Base-by-base conservation (phyloP, 257 asterid species). In the Handroanthus guayacan region DNA sequence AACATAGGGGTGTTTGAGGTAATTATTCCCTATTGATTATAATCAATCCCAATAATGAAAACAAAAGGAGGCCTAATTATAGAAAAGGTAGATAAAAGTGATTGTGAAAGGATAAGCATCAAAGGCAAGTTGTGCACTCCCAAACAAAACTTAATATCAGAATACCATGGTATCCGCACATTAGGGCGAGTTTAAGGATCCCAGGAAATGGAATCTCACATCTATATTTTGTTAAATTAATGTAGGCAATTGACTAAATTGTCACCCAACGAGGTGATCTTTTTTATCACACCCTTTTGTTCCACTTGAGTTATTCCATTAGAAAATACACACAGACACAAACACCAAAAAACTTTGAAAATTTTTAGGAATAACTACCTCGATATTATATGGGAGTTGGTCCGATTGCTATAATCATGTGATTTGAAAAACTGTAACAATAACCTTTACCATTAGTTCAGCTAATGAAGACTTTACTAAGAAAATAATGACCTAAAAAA, bases 101-200 rank as follows among this genome's bases (percentile, higher is more conserved):
- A 68, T 36, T 69, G 37, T 62, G 39, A 45, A 48, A 16, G 67
- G 82, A 73, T 69, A 70, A 85, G 78, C 50, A 75, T 62, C 39
- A 61, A 39, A 51, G 71, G 20, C 82, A 79, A 74, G 67, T 70
- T 67, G 79, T n/a, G 66, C 67, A 51, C 69, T 20, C 41, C 20
- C 62, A 73, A 79, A 77, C 78, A 79, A 86, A 82, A 64, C 34
- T n/a, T 45, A 78, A n/a, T 38, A 69, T 16, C 25, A 66, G 4
- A 73, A 6, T 76, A 12, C 69, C 80, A 20, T 51, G 39, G 47
- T 41, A 76, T 69, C 86, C 83, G 84, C 81, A 74, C 48, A 76
- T 85, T 39, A 67, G 77, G 85, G 79, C 77, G 74, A 77, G 67
- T 80, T 79, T 78, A 80, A 80, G 72, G 84, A 82, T 77, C 81